Percentiles rank a stretch among this genome's conserved stretches.
These are phyloP conservation scores for Candida nanaspora DNA, from an alignment of 805 yeast genomes.

Conservation along the genomic window DNA sequence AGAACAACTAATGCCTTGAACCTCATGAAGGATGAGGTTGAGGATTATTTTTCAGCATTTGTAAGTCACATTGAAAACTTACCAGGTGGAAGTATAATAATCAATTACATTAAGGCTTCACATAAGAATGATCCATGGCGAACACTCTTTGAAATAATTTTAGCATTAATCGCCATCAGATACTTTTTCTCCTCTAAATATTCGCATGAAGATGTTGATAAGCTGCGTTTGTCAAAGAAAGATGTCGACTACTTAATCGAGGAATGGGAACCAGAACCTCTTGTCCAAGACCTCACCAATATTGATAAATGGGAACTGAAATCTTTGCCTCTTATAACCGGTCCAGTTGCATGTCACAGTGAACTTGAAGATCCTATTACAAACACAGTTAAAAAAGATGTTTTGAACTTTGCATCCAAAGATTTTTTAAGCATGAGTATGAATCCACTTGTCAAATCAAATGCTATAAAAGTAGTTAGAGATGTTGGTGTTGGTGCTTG, in stretches of 20 bases:
- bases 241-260: constrained; percentile 80
- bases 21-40: neutral
- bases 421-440: constrained; percentile 65
- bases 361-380: constrained; percentile 19
- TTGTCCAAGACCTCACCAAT: constrained; percentile 48
- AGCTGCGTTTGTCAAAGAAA: constrained; percentile 46
- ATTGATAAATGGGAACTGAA: constrained; percentile 56
- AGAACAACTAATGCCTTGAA: neutral
- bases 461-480: constrained; percentile 51
- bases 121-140: constrained; percentile 92
- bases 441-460: constrained; percentile 36
- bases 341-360: constrained; percentile 39
- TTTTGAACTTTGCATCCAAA: constrained; percentile 61
- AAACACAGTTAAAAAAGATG: constrained; percentile 20
- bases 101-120: constrained; percentile 74
- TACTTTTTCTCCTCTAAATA: constrained; percentile 77
- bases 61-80: constrained; percentile 15
- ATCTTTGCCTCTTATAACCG: constrained; percentile 56
- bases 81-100: constrained; percentile 54
- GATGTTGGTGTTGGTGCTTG: constrained; percentile 94
- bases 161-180: constrained; percentile 74
- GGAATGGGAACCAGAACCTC: constrained; percentile 90
- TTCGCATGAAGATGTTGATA: constrained; percentile 66
- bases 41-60: constrained; percentile 3
- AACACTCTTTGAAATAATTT: constrained; percentile 68